A percentile compares a stretch with the other conserved stretches of the same genome.
Conservation (phyloP, 768 basidiomycete genomes). For the Auriscalpium microsporum region DNA sequence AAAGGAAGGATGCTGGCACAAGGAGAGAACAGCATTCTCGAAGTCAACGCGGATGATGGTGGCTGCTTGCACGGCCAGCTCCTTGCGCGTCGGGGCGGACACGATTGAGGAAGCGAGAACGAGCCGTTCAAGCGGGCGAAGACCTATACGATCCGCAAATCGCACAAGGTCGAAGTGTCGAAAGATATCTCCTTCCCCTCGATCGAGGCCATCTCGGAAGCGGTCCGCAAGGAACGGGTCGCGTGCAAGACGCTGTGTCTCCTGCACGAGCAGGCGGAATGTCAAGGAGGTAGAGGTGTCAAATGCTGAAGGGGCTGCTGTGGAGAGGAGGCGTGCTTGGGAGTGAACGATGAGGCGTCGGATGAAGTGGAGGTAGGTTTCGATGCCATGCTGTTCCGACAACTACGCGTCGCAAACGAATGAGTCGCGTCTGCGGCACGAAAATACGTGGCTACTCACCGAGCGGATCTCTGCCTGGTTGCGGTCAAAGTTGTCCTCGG, state of each 20-base stretch:
- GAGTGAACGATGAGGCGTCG: slow-evolving; percentile 90
- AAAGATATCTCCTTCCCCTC: slow-evolving; percentile 78
- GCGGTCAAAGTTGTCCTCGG: slow-evolving; percentile 94
- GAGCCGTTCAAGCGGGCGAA: slow-evolving; percentile 72
- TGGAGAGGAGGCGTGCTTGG: slow-evolving; percentile 56
- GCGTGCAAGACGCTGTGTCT: slow-evolving; percentile 80
- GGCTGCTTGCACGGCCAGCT: slow-evolving; percentile 52
- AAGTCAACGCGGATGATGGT: slow-evolving; percentile 69
- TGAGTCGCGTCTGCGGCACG: slow-evolving; percentile 10
- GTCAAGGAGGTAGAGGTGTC: slow-evolving; percentile 73
- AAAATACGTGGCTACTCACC: slow-evolving; percentile 41
- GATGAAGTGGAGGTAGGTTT: slow-evolving; percentile 96
- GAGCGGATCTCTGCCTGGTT: slow-evolving; percentile 93
- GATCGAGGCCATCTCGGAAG: slow-evolving; percentile 85
- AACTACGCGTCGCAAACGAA: slow-evolving; percentile 44
- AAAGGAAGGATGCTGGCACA: slow-evolving; percentile 75
- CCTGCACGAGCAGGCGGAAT: slow-evolving; percentile 80
- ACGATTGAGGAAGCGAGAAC: slow-evolving; percentile 71
- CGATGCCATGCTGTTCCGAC: slow-evolving; percentile 92
- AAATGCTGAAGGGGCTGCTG: slow-evolving; percentile 52
- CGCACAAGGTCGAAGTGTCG: slow-evolving; percentile 76
- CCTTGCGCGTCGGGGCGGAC: slow-evolving; percentile 49
- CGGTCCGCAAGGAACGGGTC: slow-evolving; percentile 87
- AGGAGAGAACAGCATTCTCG: slow-evolving; percentile 64
- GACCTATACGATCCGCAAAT: slow-evolving; percentile 74